Evolutionary conservation across 2,329 filamentous ascomycete genomes (phyloP).

Genomic region (Aureobasidium sp.): DNA sequence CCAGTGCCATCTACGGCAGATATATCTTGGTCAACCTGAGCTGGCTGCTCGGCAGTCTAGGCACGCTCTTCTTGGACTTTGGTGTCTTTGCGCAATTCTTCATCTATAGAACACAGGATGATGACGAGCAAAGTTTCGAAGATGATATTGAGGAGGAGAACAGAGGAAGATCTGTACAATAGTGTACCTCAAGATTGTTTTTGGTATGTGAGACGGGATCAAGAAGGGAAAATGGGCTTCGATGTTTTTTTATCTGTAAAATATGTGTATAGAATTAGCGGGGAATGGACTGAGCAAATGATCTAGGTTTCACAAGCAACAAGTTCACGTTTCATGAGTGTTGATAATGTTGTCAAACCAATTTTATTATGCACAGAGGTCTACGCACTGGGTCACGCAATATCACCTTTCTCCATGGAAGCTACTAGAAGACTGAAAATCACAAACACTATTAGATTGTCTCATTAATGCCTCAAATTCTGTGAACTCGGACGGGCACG

Average conservation of each 20-base stretch:
- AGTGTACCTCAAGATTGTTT: neutral
- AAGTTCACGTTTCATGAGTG: too few relatives aligned
- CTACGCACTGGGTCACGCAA: too few relatives aligned
- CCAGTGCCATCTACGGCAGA: slow-evolving; percentile 58
- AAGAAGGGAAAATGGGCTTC: too few relatives aligned
- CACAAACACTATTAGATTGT: too few relatives aligned
- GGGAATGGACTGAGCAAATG: neutral
- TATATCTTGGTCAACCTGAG: slow-evolving; percentile 88
- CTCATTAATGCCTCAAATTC: too few relatives aligned
- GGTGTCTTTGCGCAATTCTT: slow-evolving; percentile 90
- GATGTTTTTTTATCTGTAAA: neutral
- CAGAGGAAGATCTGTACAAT: slow-evolving; percentile 20
- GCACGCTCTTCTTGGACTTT: slow-evolving; percentile 78
- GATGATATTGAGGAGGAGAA: neutral
- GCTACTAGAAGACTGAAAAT: too few relatives aligned
- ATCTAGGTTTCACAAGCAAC: neutral
- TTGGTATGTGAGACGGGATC: neutral
- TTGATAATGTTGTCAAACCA: too few relatives aligned
- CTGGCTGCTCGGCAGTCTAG: slow-evolving; percentile 84
- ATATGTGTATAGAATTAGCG: neutral
- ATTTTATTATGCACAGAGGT: too few relatives aligned
- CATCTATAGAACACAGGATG: slow-evolving; percentile 57
- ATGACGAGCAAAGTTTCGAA: slow-evolving; percentile 22
- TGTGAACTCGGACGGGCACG: too few relatives aligned
- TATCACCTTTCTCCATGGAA: too few relatives aligned